Evolutionary conservation across 2,329 filamentous ascomycete species (phyloP), one percentile per base, ranked within the genome.

Genomic region (Talaromyces sp.): DNA sequence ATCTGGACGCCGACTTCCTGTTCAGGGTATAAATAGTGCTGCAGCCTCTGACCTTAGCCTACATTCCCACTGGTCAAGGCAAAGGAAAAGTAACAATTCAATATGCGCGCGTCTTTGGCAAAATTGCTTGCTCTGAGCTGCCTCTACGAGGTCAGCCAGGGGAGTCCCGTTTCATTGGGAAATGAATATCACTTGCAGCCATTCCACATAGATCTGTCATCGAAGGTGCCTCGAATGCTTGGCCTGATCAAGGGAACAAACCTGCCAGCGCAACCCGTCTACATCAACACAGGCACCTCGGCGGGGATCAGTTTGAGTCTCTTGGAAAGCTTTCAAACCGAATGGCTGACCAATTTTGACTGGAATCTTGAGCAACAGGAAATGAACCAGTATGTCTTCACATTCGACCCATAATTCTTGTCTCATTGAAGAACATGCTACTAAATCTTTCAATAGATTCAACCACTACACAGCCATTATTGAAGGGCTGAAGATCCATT

Each of bases 401-500:
- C 49, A 52, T 33, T 52, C 19, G 10, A 25, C 22, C 2, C 10
- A 25, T 17, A 25, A 22, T 49, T 11, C 13, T 27, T 49, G 22
- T 17, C 45, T 13, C 19, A 15, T 11, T 9, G n/a, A 47, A 22
- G 45, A 27, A 49, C 13, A 49, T 27, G 4, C 13, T 50, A n/a
- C 15, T 52, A 33, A 50, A 52, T 33, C 25, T 33, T 49, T 33
- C 11, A 33, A 52, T 15, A 22, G 52, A 57, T 57, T 37, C 33
- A 35, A 25, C 10, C 52, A 39, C 35, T 57, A 57, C 22, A 57
- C 52, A 6, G 52, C 35, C 13, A 33, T 37, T 47, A 47, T 60
- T 47, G 57, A 47, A 47, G 60, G 43, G 13, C 19, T 62, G 39
- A 22, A 49, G 1, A 73, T 84, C 52, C 83, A 85, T 70, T 85